These are phyloP conservation scores for Neocatenulostroma microsporum DNA, from an alignment of 2,329 filamentous ascomycete genomes.

Conservation along the genomic window DNA sequence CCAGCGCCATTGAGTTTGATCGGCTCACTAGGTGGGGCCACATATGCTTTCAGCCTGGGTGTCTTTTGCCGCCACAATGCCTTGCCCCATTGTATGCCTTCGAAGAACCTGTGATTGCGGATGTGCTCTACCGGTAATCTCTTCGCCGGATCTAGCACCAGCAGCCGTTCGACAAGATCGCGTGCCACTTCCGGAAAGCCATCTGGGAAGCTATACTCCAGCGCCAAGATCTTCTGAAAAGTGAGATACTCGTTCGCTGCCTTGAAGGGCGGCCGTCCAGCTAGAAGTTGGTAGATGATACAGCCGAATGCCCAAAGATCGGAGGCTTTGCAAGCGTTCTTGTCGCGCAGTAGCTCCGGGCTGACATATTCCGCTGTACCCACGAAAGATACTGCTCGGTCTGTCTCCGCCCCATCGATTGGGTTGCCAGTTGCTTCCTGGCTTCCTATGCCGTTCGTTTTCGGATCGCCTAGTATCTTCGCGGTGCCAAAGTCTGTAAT, in stretches of 20 bases:
- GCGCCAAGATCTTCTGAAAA: constrained; percentile 92
- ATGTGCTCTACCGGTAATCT: constrained; percentile 91
- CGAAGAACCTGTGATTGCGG: constrained; percentile 93
- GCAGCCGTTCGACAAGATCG: constrained; percentile 80
- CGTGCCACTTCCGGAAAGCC: constrained; percentile 80
- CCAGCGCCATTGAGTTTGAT: constrained; percentile 25
- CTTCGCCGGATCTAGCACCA: constrained; percentile 79
- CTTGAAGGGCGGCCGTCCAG: constrained; percentile 96
- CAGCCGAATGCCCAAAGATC: constrained; percentile 98
- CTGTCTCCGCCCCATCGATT: constrained; percentile 54
- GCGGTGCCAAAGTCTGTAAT: constrained; percentile 98
- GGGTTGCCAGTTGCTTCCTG: constrained; percentile 38
- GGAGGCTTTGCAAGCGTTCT: constrained; percentile 94
- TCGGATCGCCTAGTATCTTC: constrained; percentile 64
- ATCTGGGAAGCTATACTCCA: constrained; percentile 88
- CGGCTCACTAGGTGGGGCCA: constrained; percentile 48
- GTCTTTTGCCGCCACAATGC: constrained; percentile 83
- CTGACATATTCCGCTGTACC: constrained; percentile 98
- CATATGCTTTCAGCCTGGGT: constrained; percentile 75
- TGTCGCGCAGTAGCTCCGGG: constrained; percentile 90
- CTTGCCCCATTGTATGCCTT: constrained; percentile 76
- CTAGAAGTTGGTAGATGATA: constrained; percentile 90
- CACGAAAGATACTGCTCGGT: constrained; percentile 86
- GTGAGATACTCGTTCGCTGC: constrained; percentile 92
- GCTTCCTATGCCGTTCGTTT: constrained; percentile 29